These are phyloP conservation scores for Gaultheria prostrata DNA, from an alignment of 148 eudicot genomes.

Conservation along the genomic window DNA sequence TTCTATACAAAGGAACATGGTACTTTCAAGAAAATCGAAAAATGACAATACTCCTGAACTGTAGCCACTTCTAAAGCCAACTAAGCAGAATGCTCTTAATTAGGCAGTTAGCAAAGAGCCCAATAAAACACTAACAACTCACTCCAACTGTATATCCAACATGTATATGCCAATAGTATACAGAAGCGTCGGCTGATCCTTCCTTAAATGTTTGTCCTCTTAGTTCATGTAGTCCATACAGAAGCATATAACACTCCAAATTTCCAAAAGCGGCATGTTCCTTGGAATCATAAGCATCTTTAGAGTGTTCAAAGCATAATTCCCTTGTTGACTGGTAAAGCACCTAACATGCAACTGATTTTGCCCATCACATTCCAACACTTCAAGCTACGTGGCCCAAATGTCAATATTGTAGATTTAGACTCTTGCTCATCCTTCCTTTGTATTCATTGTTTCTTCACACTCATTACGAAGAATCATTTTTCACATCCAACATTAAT, in stretches of 20 bases:
- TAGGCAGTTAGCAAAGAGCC: not conserved
- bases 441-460: not conserved
- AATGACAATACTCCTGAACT: not conserved
- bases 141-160: too few relatives aligned
- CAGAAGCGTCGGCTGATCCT: not conserved
- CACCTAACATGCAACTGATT: not conserved
- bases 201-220: not conserved
- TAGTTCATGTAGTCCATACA: conserved; percentile 1
- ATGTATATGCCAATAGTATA: not conserved
- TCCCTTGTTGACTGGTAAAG: not conserved
- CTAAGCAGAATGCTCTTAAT: not conserved
- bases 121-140: not conserved
- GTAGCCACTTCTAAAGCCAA: not conserved
- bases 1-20: not conserved
- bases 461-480: not conserved
- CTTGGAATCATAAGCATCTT: not conserved
- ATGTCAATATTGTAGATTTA: not conserved
- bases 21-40: too few relatives aligned
- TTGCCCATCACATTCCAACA: not conserved
- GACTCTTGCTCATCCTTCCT: not conserved
- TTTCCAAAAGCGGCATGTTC: not conserved
- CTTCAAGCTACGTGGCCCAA: not conserved
- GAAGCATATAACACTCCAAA: not conserved
- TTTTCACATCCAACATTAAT: too few relatives aligned
- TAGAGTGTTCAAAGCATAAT: not conserved